Conservation (phyloP, 1,139 yeast species). For the Geotrichum restrictum region DNA sequence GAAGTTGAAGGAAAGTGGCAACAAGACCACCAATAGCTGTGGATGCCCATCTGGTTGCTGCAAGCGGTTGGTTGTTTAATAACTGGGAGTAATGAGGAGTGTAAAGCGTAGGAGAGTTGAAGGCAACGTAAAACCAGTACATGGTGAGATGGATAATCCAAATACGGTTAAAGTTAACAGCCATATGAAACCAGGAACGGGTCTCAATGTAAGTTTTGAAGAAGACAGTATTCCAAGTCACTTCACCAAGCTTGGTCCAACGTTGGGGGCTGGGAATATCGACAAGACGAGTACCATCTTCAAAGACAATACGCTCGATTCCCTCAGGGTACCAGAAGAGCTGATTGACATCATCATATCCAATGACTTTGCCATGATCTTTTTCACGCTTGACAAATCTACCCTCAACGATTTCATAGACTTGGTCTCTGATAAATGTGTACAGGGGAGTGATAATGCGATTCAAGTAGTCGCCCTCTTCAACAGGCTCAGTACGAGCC, state of each 20-base stretch:
- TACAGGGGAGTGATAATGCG: slow-evolving; percentile 90
- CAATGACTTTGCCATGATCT: slow-evolving; percentile 90
- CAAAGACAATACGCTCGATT: slow-evolving; percentile 83
- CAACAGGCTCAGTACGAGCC: slow-evolving; percentile 68
- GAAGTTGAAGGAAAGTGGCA: slow-evolving; percentile 73
- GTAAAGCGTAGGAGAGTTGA: slow-evolving; percentile 86
- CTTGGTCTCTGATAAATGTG: slow-evolving; percentile 87
- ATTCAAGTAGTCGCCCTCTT: slow-evolving; percentile 94
- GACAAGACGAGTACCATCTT: slow-evolving; percentile 86
- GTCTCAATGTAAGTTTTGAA: slow-evolving; percentile 95
- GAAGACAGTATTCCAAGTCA: slow-evolving; percentile 86
- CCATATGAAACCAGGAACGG: slow-evolving; percentile 95
- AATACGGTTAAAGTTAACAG: slow-evolving; percentile 95
- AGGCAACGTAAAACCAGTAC: slow-evolving; percentile 93
- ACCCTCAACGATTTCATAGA: slow-evolving; percentile 90
- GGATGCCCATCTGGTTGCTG: slow-evolving; percentile 89
- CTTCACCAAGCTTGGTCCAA: slow-evolving; percentile 84
- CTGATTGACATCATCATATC: slow-evolving; percentile 98
- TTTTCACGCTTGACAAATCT: slow-evolving; percentile 95
- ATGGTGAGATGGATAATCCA: slow-evolving; percentile 90
- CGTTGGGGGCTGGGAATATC: slow-evolving; percentile 90
- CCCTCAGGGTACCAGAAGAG: slow-evolving; percentile 99
- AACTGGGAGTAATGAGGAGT: slow-evolving; percentile 83
- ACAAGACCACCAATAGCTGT: slow-evolving; percentile 89
- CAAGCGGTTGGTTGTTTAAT: slow-evolving; percentile 74